These are phyloP conservation scores for Lentinula guzmanii DNA, from an alignment of 768 basidiomycete species.

Conservation along the genomic window DNA sequence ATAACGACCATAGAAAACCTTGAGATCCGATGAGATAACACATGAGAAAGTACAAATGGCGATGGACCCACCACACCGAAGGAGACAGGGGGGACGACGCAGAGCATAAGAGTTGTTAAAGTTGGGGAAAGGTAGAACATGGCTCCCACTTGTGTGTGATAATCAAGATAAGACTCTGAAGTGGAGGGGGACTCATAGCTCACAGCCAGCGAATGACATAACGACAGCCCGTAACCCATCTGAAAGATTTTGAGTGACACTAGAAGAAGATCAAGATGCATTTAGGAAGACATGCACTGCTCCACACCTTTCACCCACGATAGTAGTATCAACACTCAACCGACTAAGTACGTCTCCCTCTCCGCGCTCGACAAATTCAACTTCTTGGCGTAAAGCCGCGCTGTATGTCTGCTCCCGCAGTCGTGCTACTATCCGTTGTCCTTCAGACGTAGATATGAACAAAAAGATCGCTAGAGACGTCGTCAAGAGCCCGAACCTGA, in stretches of 20 bases:
- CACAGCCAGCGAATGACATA: slow-evolving; percentile 91
- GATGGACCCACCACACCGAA: slow-evolving; percentile 57
- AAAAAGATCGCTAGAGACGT: neutral
- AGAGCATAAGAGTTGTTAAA: slow-evolving; percentile 87
- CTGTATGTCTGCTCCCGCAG: slow-evolving; percentile 77
- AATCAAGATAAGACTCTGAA: neutral
- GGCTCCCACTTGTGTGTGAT: slow-evolving; percentile 59
- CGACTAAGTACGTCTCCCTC: slow-evolving; percentile 93
- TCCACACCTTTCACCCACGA: slow-evolving; percentile 84
- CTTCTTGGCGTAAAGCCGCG: slow-evolving; percentile 83
- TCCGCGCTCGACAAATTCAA: slow-evolving; percentile 87
- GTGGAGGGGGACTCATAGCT: slow-evolving; percentile 21
- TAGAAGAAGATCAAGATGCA: slow-evolving; percentile 18
- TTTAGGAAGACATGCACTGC: neutral
- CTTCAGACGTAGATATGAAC: slow-evolving; percentile 19
- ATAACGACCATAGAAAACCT: slow-evolving; percentile 97
- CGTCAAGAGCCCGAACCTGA: slow-evolving; percentile 43
- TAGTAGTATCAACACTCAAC: slow-evolving; percentile 84
- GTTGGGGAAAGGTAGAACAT: slow-evolving; percentile 93
- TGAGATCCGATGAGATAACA: neutral
- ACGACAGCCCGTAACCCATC: slow-evolving; percentile 81
- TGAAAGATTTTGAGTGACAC: slow-evolving; percentile 74
- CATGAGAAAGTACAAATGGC: neutral
- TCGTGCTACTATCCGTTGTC: slow-evolving; percentile 88
- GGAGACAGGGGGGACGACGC: slow-evolving; percentile 84